Conservation (phyloP, 83 land plant species). For the Picea abies region DNA sequence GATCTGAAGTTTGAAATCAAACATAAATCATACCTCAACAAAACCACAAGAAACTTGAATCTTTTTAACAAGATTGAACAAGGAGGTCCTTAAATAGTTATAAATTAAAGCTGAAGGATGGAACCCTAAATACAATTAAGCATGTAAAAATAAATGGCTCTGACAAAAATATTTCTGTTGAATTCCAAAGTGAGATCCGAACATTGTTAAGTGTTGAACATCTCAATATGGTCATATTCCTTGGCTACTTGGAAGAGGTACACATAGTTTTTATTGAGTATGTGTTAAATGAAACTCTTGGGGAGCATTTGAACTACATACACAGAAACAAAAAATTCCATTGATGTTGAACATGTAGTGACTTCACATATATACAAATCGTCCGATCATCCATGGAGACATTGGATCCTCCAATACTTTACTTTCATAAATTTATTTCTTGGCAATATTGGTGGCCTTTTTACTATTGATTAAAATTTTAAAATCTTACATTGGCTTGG, state of each 20-base stretch:
- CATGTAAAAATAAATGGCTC: slow-evolving; percentile 70
- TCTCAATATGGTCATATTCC: slow-evolving; percentile 62
- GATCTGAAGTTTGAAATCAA: no score
- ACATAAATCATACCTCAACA: slow-evolving; percentile 18
- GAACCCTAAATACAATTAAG: slow-evolving; percentile 50
- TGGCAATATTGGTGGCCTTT: no score
- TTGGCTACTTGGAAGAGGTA: slow-evolving; percentile 65
- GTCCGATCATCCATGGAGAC: no score
- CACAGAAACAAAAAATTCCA: slow-evolving; percentile 63
- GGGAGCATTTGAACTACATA: slow-evolving; percentile 83
- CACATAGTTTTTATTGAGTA: slow-evolving; percentile 71
- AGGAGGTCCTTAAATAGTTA: slow-evolving; percentile 53
- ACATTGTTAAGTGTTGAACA: slow-evolving; percentile 63
- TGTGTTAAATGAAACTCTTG: slow-evolving; percentile 84
- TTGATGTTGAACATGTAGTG: slow-evolving; percentile 87
- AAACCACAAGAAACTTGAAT: slow-evolving; percentile 48
- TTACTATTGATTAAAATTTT: no score
- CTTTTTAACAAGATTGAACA: slow-evolving; percentile 38
- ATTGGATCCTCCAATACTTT: no score
- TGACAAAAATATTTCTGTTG: slow-evolving; percentile 43
- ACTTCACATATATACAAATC: slow-evolving; percentile 76
- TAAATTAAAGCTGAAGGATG: slow-evolving; percentile 47
- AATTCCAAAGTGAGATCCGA: slow-evolving; percentile 64
- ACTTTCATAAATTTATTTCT: no score
- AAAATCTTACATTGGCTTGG: no score